Evolutionary conservation across 1,139 yeast species (phyloP), one percentile per base, ranked within the genome.

Genomic region (Sugiyamaella castrensis): DNA sequence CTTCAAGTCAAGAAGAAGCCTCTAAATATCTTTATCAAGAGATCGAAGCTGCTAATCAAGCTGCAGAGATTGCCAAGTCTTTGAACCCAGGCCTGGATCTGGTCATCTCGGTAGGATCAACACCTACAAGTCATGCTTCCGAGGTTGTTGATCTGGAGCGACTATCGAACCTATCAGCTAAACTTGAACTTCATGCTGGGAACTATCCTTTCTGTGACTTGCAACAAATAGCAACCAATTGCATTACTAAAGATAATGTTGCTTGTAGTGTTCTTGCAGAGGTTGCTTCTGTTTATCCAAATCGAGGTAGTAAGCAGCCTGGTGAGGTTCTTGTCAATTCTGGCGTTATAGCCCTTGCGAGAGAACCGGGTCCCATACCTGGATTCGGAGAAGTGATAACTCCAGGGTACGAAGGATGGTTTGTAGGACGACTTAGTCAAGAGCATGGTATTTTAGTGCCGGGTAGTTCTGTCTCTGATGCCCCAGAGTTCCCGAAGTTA

Each of bases 61-160:
- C 89, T 0, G 77, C 83, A 6, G 64, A 68, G 45, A 59, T 63
- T 19, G 71, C 53, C 53, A 58, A 37, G 48, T 24, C 49, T 15
- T 32, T 60, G 1, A 55, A 58, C 27, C 65, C 72, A 9, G 65
- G 65, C 6, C 53, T 73, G 9, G 52, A 52, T 10, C 67, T 77
- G 48, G 72, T 66, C 32, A 67, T 78, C 33, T 80, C 84, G 0
- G 87, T 84, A 11, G 95, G 95, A 11, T 89, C 94, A 1, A 84
- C 95, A 0, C 94, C 94, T 39, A 86, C 94, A 0, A 82, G 87
- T 1, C 88, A 83, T 58, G 79, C 87, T 0, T 72, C 85, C 2
- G 73, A 71, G 50, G 19, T 45, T 13, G 46, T 57, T n/a, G 60
- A 59, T 37, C 34, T 51, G 63, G 61, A 53, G 72, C 30, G 71